phyloP scores from a whole-genome alignment of 805 yeast genomes.

The Kurtzmaniella fragi region DNA sequence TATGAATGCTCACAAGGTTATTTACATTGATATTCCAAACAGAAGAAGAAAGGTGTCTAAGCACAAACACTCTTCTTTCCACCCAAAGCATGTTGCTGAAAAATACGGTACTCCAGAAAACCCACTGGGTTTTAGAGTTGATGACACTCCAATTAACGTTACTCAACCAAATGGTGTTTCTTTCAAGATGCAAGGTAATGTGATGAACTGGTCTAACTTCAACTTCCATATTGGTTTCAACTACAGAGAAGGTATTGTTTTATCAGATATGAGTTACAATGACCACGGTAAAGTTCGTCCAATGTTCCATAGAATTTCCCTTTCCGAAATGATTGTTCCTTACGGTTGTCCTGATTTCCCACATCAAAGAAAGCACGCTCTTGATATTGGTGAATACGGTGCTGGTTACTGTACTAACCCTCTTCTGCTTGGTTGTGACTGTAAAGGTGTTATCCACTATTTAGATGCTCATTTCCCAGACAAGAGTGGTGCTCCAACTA shows the following conservation, averaged over 20 bases:
- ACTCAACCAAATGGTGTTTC: conserved; percentile 83
- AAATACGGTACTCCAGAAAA: conserved; percentile 48
- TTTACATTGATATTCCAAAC: conserved; percentile 70
- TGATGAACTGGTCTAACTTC: conserved; percentile 75
- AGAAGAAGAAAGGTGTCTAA: conserved; percentile 69
- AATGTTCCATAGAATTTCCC: conserved; percentile 71
- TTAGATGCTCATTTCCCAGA: conserved; percentile 73
- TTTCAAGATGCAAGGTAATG: conserved; percentile 63
- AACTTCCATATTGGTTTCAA: conserved; percentile 78
- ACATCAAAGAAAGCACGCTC: conserved; percentile 81
- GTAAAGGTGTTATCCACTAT: conserved; percentile 82
- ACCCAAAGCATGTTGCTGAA: conserved; percentile 57
- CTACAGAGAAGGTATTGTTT: conserved; percentile 80
- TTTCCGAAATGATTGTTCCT: conserved; percentile 82
- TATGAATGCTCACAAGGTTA: conserved; percentile 62
- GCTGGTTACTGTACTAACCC: conserved; percentile 85
- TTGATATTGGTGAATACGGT: conserved; percentile 85
- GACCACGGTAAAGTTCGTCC: conserved; percentile 74
- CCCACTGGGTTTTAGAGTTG: conserved; percentile 52
- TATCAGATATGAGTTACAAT: conserved; percentile 67
- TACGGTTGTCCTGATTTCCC: conserved; percentile 77
- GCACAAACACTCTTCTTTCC: conserved; percentile 65
- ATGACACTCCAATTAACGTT: conserved; percentile 60
- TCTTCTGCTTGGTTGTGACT: conserved; percentile 73
- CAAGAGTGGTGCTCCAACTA: conserved; percentile 62